Evolutionary conservation across 768 basidiomycete genomes (phyloP).

Genomic region (Galerina marginata): DNA sequence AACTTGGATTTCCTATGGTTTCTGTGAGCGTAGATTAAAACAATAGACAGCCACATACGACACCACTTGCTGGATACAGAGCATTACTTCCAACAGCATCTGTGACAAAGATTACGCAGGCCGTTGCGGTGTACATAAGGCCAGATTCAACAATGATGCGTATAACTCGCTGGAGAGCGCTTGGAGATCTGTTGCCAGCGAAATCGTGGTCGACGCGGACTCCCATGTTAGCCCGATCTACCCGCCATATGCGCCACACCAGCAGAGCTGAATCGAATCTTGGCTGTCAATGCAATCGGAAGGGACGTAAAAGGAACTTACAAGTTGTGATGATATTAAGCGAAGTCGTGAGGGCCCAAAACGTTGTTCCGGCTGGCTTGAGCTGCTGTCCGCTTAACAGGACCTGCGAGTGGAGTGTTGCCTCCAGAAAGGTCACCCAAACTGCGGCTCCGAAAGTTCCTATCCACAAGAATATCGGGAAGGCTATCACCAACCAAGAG

Average conservation of each 20-base stretch:
- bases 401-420: constrained; percentile 5
- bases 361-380: constrained; percentile 10
- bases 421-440: constrained; percentile 12
- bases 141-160: constrained; percentile 36
- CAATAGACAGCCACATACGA: constrained; percentile 17
- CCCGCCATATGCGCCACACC: constrained; percentile 14
- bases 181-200: neutral
- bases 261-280: constrained; percentile 10
- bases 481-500: constrained; percentile 19
- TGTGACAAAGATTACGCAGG: constrained; percentile 24
- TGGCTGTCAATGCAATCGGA: neutral
- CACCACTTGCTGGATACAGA: constrained; percentile 26
- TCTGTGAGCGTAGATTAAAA: neutral
- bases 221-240: constrained; percentile 6
- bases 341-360: constrained; percentile 20
- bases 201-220: neutral
- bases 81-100: constrained; percentile 27
- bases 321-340: constrained; percentile 22
- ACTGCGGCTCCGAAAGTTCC: constrained; percentile 14
- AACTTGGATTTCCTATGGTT: constrained; percentile 22
- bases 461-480: constrained; percentile 26
- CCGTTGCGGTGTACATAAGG: constrained; percentile 27
- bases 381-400: constrained; percentile 10
- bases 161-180: constrained; percentile 21
- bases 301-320: neutral